Base-by-base conservation (phyloP, 345 rosid species). In the Psidium friedrichsthalianum region DNA sequence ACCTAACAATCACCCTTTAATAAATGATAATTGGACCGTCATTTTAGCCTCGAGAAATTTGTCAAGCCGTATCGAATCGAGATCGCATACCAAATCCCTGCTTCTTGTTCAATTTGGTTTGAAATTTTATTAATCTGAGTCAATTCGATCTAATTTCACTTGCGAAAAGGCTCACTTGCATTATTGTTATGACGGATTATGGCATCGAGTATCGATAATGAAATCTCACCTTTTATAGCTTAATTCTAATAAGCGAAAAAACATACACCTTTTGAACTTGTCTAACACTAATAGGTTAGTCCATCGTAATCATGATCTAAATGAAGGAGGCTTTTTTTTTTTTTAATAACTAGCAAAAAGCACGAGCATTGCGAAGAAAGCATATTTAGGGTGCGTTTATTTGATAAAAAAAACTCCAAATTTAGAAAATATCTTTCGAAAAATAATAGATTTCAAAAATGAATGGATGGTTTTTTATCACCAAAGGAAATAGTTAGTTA, bases 41-140 rank as follows among this genome's bases (percentile, higher is more conserved):
- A 27, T 61, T 61, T 27, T 29, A 57, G 1, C 14, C 16, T 21
- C 22, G 11, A 32, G 8, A 3, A 32, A 8, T 8, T 32, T 69
- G 32, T 0, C 1, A 1, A 69, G 78, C 22, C 1, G 10, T 9
- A 32, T 18, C 0, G 1, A 3, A 16, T 32, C 2, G 24, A 69
- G 78, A 6, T 32, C 8, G 13, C 47, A 16, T 16, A 4, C 21
- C 11, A 15, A 1, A 36, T 15, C 42, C 2, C 3, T 18, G 1
- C 32, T 32, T 18, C 18, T 32, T 4, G 13, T 1, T 69, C 18
- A 21, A 69, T 32, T 32, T 36, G 5, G 24, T 69, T 29, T 29
- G 0, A 1, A 15, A 7, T 29, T 61, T 61, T 32, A 6, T 15
- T 29, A 6, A 5, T 27, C 3, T 11, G 12, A 8, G 0, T 69